These are phyloP conservation scores for Solanum bulbocastanum DNA, from an alignment of 257 asterid genomes.

Conservation along the genomic window DNA sequence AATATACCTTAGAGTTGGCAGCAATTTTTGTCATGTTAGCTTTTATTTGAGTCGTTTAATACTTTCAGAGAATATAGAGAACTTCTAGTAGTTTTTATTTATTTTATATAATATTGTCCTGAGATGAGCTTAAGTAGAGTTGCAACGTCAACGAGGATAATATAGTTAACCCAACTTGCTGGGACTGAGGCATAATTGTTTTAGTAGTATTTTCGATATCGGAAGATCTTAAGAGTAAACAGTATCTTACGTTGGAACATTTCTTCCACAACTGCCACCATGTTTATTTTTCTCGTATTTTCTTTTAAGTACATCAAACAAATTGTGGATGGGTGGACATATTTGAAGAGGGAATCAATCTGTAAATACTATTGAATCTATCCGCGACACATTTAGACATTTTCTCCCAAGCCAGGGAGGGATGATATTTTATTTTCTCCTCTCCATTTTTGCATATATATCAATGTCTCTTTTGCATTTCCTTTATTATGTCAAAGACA, in stretches of 20 bases:
- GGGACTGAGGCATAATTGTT: not conserved
- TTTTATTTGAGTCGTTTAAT: not conserved
- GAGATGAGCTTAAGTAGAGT: not conserved
- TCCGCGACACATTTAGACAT: not conserved
- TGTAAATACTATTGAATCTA: not conserved
- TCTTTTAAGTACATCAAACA: not conserved
- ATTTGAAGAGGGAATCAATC: not conserved
- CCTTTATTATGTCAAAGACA: slow-evolving; percentile 21
- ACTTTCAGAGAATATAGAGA: not conserved
- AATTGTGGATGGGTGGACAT: not conserved
- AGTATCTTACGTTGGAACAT: not conserved
- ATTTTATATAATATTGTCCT: not conserved
- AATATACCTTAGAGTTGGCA: no score
- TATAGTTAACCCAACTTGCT: not conserved
- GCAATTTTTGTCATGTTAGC: not conserved
- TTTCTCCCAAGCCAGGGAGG: not conserved
- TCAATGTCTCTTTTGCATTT: slow-evolving; percentile 4
- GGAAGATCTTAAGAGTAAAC: not conserved
- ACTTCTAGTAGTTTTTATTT: not conserved
- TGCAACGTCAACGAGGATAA: not conserved
- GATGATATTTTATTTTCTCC: not conserved
- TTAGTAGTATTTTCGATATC: not conserved
- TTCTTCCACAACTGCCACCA: not conserved
- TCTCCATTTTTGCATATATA: not conserved
- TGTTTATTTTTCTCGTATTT: not conserved